Percentiles rank a stretch among this genome's conserved stretches.
Evolutionary conservation across 768 basidiomycete genomes (phyloP).

Genomic region (Mycena olivaceomarginata): DNA sequence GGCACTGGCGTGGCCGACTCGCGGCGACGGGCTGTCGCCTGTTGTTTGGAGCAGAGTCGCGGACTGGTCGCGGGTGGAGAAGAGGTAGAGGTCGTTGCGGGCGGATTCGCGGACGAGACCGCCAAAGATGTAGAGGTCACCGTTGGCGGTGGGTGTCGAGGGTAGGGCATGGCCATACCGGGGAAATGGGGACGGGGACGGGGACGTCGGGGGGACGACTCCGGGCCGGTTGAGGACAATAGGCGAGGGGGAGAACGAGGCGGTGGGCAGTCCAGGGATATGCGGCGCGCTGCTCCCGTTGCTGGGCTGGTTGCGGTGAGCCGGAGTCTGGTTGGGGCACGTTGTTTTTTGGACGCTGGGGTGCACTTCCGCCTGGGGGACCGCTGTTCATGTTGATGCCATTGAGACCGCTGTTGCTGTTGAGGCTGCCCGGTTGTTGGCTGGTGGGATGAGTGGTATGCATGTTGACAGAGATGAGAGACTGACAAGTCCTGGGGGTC

Average conservation of each 20-base stretch:
- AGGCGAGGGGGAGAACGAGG: constrained; percentile 81
- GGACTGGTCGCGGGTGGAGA: constrained; percentile 86
- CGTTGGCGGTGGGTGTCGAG: constrained; percentile 81
- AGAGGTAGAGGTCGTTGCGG: constrained; percentile 95
- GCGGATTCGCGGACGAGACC: constrained; percentile 95
- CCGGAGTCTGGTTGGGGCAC: constrained; percentile 21
- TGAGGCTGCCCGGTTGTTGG: constrained; percentile 47
- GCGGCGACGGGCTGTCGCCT: constrained; percentile 90
- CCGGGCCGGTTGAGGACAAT: constrained; percentile 79
- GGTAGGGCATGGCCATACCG: constrained; percentile 97
- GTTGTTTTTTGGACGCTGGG: constrained; percentile 36
- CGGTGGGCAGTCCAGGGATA: constrained; percentile 92
- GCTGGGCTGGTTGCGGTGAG: constrained; percentile 43
- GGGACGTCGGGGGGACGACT: constrained; percentile 75
- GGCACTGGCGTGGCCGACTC: constrained; percentile 98
- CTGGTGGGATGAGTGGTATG: constrained; percentile 39
- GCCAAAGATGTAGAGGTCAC: constrained; percentile 97
- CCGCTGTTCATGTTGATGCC: constrained; percentile 26
- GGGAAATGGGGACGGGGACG: constrained; percentile 94
- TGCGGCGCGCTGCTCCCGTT: constrained; percentile 67
- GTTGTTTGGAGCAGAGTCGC: constrained; percentile 90
- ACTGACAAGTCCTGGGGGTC: constrained; percentile 50
- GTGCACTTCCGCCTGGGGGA: constrained; percentile 12
- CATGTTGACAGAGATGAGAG: not conserved
- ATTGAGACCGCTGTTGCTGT: constrained; percentile 47